phyloP scores from a whole-genome alignment of 208 protist genomes.

The Trypanosoma melophagium region DNA sequence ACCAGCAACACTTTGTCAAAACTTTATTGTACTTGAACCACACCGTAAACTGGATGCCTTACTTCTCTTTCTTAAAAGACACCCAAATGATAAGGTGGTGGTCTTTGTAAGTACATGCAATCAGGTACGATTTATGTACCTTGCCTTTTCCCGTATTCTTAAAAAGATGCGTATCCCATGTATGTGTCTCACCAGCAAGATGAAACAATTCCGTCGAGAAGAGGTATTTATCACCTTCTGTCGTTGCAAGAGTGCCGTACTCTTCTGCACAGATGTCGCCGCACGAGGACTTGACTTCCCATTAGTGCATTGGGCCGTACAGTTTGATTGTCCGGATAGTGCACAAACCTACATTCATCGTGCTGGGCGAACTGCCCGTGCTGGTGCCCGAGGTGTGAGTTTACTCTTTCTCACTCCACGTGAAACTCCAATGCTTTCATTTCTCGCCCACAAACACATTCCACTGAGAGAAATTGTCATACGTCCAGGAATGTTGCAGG shows the following conservation, averaged over 20 bases:
- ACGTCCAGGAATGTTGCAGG: conserved; percentile 69
- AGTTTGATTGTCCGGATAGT: conserved; percentile 98
- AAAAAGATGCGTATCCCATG: conserved; percentile 91
- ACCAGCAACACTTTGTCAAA: conserved; percentile 93
- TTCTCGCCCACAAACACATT: conserved; percentile 82
- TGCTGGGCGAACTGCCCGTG: conserved; percentile 96
- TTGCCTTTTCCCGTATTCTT: conserved; percentile 88
- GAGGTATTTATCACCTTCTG: conserved; percentile 91
- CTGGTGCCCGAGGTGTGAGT: conserved; percentile 90
- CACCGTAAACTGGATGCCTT: conserved; percentile 96
- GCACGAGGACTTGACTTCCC: conserved; percentile 98
- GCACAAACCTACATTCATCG: conserved; percentile 99
- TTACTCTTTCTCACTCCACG: conserved; percentile 98
- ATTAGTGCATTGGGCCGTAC: conserved; percentile 98
- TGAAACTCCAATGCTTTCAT: conserved; percentile 93
- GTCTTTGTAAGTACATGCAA: conserved; percentile 98
- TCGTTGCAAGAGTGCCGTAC: conserved; percentile 85
- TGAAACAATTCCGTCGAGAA: conserved; percentile 92
- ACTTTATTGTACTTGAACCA: conserved; percentile 90
- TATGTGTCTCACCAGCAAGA: conserved; percentile 93
- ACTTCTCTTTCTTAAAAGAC: conserved; percentile 96
- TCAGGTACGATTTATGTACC: conserved; percentile 95
- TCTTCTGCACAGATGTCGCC: conserved; percentile 99
- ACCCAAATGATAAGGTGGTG: conserved; percentile 96
- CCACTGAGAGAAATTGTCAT: conserved; percentile 82